These are phyloP conservation scores for Dipteronia dyeriana DNA, from an alignment of 345 rosid genomes.

Conservation along the genomic window DNA sequence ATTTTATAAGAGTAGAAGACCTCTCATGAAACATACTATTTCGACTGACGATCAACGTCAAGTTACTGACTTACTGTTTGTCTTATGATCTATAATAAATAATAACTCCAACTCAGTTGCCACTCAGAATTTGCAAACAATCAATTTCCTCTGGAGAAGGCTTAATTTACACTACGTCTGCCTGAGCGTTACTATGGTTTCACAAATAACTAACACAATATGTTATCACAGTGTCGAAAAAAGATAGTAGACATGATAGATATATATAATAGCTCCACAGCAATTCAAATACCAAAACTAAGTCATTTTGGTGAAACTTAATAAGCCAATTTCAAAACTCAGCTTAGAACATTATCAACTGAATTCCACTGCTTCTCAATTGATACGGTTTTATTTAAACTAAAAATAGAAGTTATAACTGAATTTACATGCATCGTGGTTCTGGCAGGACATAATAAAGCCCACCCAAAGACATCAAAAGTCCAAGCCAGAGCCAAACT, in stretches of 20 bases:
- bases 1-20: neutral
- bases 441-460: neutral
- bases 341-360: neutral
- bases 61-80: neutral
- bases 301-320: neutral
- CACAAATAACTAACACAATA: neutral
- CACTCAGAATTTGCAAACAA: neutral
- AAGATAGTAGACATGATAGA: neutral
- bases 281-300: neutral
- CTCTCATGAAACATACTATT: neutral
- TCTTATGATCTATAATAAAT: neutral
- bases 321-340: neutral
- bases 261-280: too few relatives aligned
- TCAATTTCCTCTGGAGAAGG: neutral
- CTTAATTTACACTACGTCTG: neutral
- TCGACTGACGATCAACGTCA: neutral
- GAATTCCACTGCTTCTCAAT: neutral
- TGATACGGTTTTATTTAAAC: neutral
- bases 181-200: neutral
- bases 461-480: neutral
- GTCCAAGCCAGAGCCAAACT: constrained; percentile 6
- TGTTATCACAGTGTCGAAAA: neutral
- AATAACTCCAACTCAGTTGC: neutral
- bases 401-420: neutral
- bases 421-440: neutral